Conservation (phyloP, 768 basidiomycete species). For the Dacryopinax spathularia region DNA sequence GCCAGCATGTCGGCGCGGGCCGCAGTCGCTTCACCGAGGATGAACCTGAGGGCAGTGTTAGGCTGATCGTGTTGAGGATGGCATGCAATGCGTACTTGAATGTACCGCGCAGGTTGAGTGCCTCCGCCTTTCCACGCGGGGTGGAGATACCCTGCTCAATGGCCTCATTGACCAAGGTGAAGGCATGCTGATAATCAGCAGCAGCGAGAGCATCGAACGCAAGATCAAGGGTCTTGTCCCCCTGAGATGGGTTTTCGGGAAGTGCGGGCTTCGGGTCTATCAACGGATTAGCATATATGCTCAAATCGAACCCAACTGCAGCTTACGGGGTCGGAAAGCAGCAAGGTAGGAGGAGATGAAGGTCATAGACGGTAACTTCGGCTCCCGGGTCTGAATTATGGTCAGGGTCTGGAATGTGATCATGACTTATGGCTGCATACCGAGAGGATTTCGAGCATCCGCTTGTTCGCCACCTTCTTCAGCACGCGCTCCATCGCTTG, state of each 20-base stretch:
- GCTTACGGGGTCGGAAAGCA: slow-evolving; percentile 81
- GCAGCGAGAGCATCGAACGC: slow-evolving; percentile 75
- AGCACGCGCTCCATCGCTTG: slow-evolving; percentile 83
- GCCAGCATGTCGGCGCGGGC: slow-evolving; percentile 75
- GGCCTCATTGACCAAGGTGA: slow-evolving; percentile 69
- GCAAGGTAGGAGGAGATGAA: slow-evolving; percentile 94
- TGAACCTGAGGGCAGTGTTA: slow-evolving; percentile 44
- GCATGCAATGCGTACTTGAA: slow-evolving; percentile 79
- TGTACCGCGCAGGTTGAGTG: slow-evolving; percentile 83
- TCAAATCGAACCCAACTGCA: slow-evolving; percentile 3
- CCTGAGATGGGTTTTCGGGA: slow-evolving; percentile 59
- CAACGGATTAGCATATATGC: not conserved
- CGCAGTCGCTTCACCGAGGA: slow-evolving; percentile 65
- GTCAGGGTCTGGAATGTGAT: slow-evolving; percentile 1
- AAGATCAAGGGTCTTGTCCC: slow-evolving; percentile 69
- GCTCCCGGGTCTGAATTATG: slow-evolving; percentile 46
- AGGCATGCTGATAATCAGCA: slow-evolving; percentile 66
- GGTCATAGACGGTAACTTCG: slow-evolving; percentile 71
- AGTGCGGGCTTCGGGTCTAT: slow-evolving; percentile 53
- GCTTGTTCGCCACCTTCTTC: slow-evolving; percentile 60
- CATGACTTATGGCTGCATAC: slow-evolving; percentile 22
- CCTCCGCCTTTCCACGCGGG: slow-evolving; percentile 64
- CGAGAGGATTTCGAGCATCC: slow-evolving; percentile 56
- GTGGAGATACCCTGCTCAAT: slow-evolving; percentile 74
- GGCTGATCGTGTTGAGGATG: too few relatives aligned